Evolutionary conservation across 192 early-diverging fungal genomes (phyloP), one percentile per base, ranked within the genome.

Genomic region (Entomortierella chlamydospora): DNA sequence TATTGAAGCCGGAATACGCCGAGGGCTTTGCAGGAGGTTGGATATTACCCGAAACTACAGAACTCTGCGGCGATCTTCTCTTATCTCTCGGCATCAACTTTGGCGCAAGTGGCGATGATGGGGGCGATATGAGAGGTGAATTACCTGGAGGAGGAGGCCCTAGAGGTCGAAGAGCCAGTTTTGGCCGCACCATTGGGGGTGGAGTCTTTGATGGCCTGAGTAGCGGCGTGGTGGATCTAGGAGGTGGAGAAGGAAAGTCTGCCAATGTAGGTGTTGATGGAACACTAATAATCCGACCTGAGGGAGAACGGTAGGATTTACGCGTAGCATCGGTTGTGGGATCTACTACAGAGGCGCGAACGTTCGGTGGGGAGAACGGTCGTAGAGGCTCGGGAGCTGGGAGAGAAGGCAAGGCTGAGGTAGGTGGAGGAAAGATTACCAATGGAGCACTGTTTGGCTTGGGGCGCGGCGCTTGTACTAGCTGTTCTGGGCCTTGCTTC

Each of bases 131-230:
- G 18, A 29, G 61, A 41, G 54, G 7, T 15, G 61, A 20, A 26
- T 39, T 43, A 2, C 23, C 34, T 23, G 23, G 31, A 34, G 41
- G 52, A 47, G 34, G 61, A 0, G 60, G 37, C 2, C 60, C 20
- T 37, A 57, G 54, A 49, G 37, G 49, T n/a, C 11, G 5, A 47
- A 47, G 2, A 20, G 45, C 45, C 15, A 20, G 15, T 47, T 47
- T 47, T 20, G 34, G 34, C 18, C 37, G 26, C 31, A 34, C 25
- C 41, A 15, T 39, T 31, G 74, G 76, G 2, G 74, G 61, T 22
- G 62, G 59, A 2, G 54, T 72, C 61, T 63, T 78, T 39, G 67
- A 67, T 3, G 74, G 67, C 42, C 31, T 65, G 17, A 51, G 67
- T 26, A 79, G 34, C 1, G 76, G 68, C 4, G 68, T 61, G 0